phyloP scores from a whole-genome alignment of 163 green algal species.

The Scenedesmus sp. region DNA sequence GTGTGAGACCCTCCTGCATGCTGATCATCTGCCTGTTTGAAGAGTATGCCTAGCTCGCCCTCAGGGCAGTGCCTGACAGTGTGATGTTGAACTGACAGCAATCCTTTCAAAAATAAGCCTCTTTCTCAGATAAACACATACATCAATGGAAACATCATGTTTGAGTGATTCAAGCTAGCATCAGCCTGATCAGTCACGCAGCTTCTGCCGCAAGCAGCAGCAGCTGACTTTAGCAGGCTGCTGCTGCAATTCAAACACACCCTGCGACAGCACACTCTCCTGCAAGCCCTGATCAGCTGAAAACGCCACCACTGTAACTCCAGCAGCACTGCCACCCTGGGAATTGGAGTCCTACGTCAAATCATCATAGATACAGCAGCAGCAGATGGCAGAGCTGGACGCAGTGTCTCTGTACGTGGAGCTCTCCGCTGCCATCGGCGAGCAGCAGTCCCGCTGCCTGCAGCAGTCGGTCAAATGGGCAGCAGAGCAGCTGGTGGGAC shows the following conservation, averaged over 20 bases:
- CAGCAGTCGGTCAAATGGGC: constrained; percentile 78
- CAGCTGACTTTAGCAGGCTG: not conserved
- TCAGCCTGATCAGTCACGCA: not conserved
- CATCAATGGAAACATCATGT: not conserved
- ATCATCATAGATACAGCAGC: not conserved
- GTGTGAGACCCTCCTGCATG: not conserved
- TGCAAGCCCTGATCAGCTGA: not conserved
- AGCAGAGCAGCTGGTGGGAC: constrained; percentile 78
- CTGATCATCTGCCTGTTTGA: not conserved
- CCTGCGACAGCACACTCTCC: too few species aligned
- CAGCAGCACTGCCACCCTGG: not conserved
- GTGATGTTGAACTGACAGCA: not conserved
- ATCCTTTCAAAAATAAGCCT: not conserved
- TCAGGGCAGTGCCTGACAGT: not conserved
- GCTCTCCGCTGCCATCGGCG: constrained; percentile 65
- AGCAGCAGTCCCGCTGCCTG: constrained; percentile 67
- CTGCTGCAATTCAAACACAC: not conserved
- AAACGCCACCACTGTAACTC: too few species aligned
- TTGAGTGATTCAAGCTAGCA: not conserved
- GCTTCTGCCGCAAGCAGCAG: not conserved
- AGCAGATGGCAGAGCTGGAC: constrained; percentile 20
- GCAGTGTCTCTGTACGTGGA: constrained; percentile 56
- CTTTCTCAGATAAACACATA: not conserved
- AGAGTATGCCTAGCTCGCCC: not conserved
- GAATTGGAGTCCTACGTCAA: not conserved